phyloP scores from a whole-genome alignment of 306 rosid species.

The Arachis hypogaea region DNA sequence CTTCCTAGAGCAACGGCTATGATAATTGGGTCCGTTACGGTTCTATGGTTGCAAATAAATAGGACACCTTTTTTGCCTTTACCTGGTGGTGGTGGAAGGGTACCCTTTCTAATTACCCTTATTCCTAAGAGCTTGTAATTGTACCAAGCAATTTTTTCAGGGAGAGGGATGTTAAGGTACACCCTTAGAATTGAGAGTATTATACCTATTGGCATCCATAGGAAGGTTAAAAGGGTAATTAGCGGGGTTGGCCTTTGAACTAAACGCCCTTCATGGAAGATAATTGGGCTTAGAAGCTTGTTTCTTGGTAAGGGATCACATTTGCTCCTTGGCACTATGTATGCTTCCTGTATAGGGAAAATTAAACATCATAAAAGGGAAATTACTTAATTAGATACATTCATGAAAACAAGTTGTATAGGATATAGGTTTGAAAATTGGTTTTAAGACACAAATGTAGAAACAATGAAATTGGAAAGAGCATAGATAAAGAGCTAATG shows the following conservation, averaged over 20 bases:
- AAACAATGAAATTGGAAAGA: too few relatives aligned
- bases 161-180: constrained; percentile 73
- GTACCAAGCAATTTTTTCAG: constrained; percentile 69
- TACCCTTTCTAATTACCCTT: constrained; percentile 69
- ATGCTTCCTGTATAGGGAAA: constrained; percentile 68
- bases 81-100: constrained; percentile 79
- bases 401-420: neutral
- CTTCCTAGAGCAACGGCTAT: constrained; percentile 73
- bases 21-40: constrained; percentile 84
- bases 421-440: too few relatives aligned
- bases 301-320: constrained; percentile 69
- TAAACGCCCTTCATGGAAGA: constrained; percentile 88
- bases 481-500: too few relatives aligned
- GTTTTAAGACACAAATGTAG: too few relatives aligned
- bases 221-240: constrained; percentile 61
- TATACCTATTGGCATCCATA: constrained; percentile 85
- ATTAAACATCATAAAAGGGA: too few relatives aligned
- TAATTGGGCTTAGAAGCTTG: constrained; percentile 80
- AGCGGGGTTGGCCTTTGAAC: constrained; percentile 86
- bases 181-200: constrained; percentile 73
- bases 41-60: constrained; percentile 82
- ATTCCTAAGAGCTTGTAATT: constrained; percentile 71
- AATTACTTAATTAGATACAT: neutral
- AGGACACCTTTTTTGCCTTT: constrained; percentile 79
- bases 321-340: constrained; percentile 64